These are phyloP conservation scores for Leishmania gerbilli DNA, from an alignment of 208 protist species.

Conservation along the genomic window DNA sequence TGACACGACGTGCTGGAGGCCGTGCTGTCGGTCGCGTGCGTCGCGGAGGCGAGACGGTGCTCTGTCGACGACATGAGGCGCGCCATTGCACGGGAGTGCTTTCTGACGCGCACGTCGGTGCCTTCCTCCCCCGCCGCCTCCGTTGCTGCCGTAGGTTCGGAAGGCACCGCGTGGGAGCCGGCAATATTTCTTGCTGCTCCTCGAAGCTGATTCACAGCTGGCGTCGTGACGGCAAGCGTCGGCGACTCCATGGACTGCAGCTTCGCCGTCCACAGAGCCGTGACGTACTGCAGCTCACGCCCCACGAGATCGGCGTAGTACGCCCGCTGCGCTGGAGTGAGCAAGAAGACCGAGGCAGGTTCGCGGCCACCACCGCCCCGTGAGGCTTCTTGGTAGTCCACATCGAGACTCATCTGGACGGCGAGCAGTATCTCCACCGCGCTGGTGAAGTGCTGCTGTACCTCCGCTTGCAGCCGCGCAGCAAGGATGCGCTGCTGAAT, in stretches of 20 bases:
- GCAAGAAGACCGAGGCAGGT: not conserved
- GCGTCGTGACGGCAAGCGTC: no score
- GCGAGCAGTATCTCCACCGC: conserved; percentile 33
- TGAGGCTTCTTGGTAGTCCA: conserved; percentile 22
- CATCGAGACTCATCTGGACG: conserved; percentile 39
- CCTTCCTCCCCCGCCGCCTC: not conserved
- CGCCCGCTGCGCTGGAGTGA: conserved; percentile 24
- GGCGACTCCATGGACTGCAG: conserved; percentile 3
- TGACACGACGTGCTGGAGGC: not conserved
- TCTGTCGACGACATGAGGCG: not conserved
- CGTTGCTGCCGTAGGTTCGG: not conserved
- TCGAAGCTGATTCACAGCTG: not conserved
- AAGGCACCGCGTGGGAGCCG: not conserved
- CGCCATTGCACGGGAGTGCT: not conserved
- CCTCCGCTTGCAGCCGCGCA: conserved; percentile 30
- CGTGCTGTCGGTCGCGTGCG: not conserved
- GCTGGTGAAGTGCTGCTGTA: conserved; percentile 29
- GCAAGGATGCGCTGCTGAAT: conserved; percentile 34
- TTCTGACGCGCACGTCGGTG: not conserved
- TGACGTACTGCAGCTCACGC: conserved; percentile 32
- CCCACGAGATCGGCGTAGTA: conserved; percentile 30
- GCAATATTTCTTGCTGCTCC: not conserved
- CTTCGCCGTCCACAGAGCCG: conserved; percentile 30
- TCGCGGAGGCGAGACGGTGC: not conserved
- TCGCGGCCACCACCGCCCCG: not conserved